Evolutionary conservation across 129 eudicot genomes (phyloP).

Genomic region (Calendula officinalis): DNA sequence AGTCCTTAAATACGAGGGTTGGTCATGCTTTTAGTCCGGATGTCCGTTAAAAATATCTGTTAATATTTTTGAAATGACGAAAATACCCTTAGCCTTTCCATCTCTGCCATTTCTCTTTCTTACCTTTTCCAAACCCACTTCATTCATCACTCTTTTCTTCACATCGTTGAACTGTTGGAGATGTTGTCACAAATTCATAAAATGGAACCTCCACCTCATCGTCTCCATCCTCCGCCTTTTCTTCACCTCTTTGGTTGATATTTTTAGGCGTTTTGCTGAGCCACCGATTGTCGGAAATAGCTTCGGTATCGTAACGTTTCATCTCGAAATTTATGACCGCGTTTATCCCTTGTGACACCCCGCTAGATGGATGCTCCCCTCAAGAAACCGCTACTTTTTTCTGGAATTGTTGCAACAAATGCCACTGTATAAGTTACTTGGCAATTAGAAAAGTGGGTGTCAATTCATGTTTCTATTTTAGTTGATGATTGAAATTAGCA

Average conservation of each 20-base stretch:
- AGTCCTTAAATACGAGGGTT: no score
- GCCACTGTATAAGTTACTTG: background rate
- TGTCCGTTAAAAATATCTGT: no score
- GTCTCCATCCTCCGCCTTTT: no score
- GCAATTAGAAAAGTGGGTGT: background rate
- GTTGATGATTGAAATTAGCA: slow-evolving; percentile 7
- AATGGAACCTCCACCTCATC: no score
- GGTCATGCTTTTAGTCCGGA: no score
- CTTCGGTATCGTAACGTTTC: slow-evolving; percentile 84
- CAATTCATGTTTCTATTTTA: background rate
- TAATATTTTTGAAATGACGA: no score
- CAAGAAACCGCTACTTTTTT: slow-evolving; percentile 88
- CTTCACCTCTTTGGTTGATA: slow-evolving; percentile 55
- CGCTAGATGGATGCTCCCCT: slow-evolving; percentile 89
- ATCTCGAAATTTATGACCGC: slow-evolving; percentile 93
- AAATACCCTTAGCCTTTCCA: no score
- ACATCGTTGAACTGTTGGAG: no score
- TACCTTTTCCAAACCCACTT: no score
- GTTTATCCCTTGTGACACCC: slow-evolving; percentile 79
- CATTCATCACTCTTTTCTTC: no score
- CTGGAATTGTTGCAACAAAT: slow-evolving; percentile 27
- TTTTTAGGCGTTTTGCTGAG: slow-evolving; percentile 69
- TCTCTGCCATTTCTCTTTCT: no score
- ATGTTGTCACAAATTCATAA: no score
- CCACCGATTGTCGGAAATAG: slow-evolving; percentile 78